Evolutionary conservation across 2,329 filamentous ascomycete genomes (phyloP), one percentile per base, ranked within the genome.

Genomic region (Chaetomium sp.): DNA sequence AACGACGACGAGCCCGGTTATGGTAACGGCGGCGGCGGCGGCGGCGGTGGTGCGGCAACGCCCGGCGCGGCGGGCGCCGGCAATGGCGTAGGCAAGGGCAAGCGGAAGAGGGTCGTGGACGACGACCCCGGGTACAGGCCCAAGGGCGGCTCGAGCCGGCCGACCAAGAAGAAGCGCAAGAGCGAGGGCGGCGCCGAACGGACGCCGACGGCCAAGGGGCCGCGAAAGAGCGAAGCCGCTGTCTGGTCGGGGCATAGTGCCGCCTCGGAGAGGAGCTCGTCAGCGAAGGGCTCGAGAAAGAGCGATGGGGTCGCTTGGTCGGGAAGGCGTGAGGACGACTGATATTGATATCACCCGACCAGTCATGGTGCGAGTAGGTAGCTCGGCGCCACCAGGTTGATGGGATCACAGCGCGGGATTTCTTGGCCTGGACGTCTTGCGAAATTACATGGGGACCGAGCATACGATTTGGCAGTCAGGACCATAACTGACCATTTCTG

Each of bases 81-180:
- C 42, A 75, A 57, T 73, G 70, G 57, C 73, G 76, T 55, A 72
- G 69, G 76, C 53, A 82, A 82, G 71, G 79, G 82, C 65, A 87
- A 87, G 80, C 79, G 84, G 45, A 84, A 84, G 75, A 73, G 82
- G 16, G 69, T 74, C 10, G 73, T 75, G 31, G 85, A 86, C 38
- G 86, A 87, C 8, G 86, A 88, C 67, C 75, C 77, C 0, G 85
- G 85, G 4, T 88, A 88, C 72, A 80, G 85, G 64, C 85, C 85
- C 2, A 85, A 86, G 68, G 82, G 82, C 2, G 85, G 84, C 2
- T 79, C 79, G 2, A 81, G 79, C 45, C 78, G 84, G 47, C 83
- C 83, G 21, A 75, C 77, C 0, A 87, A 87, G 78, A 83, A 82
- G 65, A 66, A 64, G 75, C 79, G 84, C 4, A 86, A 85, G 80